Evolutionary conservation across 2,329 filamentous ascomycete species (phyloP).

Genomic region (Aspergillus ruber): DNA sequence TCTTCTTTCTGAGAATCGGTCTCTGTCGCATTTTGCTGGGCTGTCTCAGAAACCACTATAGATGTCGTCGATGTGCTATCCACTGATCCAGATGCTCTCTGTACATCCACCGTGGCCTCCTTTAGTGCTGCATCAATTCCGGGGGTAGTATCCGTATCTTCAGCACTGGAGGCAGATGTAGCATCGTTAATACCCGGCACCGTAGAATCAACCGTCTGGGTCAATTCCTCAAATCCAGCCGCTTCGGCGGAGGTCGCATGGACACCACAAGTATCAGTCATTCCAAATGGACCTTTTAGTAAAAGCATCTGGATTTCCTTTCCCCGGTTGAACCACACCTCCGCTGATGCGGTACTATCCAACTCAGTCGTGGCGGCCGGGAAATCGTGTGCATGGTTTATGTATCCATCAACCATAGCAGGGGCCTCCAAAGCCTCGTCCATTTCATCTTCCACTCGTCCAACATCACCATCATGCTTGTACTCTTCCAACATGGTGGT

Average conservation of each 20-base stretch:
- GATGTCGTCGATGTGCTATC: constrained; percentile 11
- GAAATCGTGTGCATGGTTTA: constrained; percentile 3
- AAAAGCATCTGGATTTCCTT: constrained; percentile 11
- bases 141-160: not conserved
- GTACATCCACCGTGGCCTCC: constrained; percentile 11
- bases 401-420: constrained; percentile 5
- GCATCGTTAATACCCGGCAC: constrained; percentile 8
- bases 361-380: constrained; percentile 8
- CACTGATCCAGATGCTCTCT: constrained; percentile 13
- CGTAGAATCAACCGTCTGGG: constrained; percentile 3
- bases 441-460: constrained; percentile 53
- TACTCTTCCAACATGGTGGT: constrained; percentile 93
- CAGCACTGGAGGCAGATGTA: constrained; percentile 1
- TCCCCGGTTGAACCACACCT: constrained; percentile 17
- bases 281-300: not conserved
- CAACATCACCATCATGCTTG: constrained; percentile 71
- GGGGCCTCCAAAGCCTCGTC: constrained; percentile 41
- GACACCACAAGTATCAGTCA: constrained; percentile 11
- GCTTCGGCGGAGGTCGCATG: constrained; percentile 9
- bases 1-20: constrained; percentile 26
- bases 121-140: constrained; percentile 3
- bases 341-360: constrained; percentile 10
- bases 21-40: constrained; percentile 14
- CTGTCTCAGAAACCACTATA: constrained; percentile 11
- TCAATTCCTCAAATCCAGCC: constrained; percentile 8